These are phyloP conservation scores for Blepharisma stoltei DNA, from an alignment of 73 alveolate species.

Conservation along the genomic window DNA sequence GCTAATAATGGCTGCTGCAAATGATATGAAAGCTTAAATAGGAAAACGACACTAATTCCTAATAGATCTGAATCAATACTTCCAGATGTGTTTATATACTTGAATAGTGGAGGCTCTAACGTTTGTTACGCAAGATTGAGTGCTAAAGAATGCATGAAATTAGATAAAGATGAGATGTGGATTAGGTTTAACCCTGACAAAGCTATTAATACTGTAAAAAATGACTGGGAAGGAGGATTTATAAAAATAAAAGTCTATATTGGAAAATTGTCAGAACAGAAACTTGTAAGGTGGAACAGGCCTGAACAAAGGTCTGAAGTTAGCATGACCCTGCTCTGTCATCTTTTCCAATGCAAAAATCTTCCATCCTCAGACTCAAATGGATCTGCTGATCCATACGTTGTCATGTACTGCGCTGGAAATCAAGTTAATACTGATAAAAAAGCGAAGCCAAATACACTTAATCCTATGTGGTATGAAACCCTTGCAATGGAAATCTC, in stretches of 20 bases:
- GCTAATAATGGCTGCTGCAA: conserved; percentile 55
- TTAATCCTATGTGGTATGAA: conserved; percentile 72
- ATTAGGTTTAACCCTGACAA: conserved; percentile 47
- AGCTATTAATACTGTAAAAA: conserved; percentile 43
- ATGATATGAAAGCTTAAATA: conserved; percentile 51
- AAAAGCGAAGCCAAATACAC: conserved; percentile 41
- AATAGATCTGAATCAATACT: conserved; percentile 33
- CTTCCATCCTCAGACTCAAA: conserved; percentile 83
- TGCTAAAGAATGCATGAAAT: conserved; percentile 51
- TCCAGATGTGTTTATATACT: conserved; percentile 49
- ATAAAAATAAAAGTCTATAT: conserved; percentile 44
- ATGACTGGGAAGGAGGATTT: conserved; percentile 56
- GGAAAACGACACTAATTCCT: conserved; percentile 26
- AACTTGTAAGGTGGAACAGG: conserved; percentile 36
- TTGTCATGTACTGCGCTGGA: conserved; percentile 51
- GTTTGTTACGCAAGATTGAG: conserved; percentile 49
- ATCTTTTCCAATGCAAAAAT: conserved; percentile 85
- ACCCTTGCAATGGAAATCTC: conserved; percentile 44
- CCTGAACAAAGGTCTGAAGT: background rate
- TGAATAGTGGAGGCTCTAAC: conserved; percentile 48
- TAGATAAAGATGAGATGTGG: conserved; percentile 53
- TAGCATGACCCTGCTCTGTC: conserved; percentile 42
- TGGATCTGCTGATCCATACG: conserved; percentile 81
- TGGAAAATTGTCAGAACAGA: conserved; percentile 7
- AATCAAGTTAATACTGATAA: conserved; percentile 37